Base-by-base conservation (phyloP, 768 basidiomycete genomes). In the Scleroderma bovista region DNA sequence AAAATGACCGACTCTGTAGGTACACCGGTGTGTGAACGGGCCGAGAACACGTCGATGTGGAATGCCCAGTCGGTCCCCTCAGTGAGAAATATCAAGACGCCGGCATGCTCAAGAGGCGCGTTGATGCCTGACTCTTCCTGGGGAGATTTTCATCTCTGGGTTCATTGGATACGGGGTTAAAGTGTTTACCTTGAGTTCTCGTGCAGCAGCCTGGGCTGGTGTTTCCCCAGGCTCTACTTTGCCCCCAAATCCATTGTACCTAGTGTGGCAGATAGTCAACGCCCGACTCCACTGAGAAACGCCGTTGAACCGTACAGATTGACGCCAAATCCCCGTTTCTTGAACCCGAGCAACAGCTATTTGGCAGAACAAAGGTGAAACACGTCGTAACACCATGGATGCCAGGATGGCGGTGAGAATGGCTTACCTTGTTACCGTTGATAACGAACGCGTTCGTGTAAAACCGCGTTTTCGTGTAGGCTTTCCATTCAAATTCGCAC, bases 171-270 rank as follows among this genome's bases (percentile, higher is more conserved):
- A 13, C 12, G n/a, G 12, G 5, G 13, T n/a, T 36, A 36, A 17
- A 39, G 37, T n/a, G 44, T 53, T 29, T 29, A 83, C 85, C 72
- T 82, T 59, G 26, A 86, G 73, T 61, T 84, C 92, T n/a, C 92
- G 81, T n/a, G 66, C 58, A 3, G 92, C 92, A 10, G 89, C 91
- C 59, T 86, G 68, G 0, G 70, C 56, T 16, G 81, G 68, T 0
- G 83, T 81, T 65, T 95, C 92, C 4, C 77, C 79, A 3, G 74
- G 66, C 50, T 93, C 89, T 9, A 89, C 81, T 66, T 95, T 95
- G 10, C 92, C 92, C 16, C 89, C 90, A 56, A 93, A 94, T 3
- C 92, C 92, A 54, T 93, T 93, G 60, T 79, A 92, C 59, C 91
- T 92, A 36, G 42, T n/a, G 22, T 29, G 15, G 44, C 6, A 56